phyloP scores from a whole-genome alignment of 352 stramenopile species.

The Phytophthora kernoviae region DNA sequence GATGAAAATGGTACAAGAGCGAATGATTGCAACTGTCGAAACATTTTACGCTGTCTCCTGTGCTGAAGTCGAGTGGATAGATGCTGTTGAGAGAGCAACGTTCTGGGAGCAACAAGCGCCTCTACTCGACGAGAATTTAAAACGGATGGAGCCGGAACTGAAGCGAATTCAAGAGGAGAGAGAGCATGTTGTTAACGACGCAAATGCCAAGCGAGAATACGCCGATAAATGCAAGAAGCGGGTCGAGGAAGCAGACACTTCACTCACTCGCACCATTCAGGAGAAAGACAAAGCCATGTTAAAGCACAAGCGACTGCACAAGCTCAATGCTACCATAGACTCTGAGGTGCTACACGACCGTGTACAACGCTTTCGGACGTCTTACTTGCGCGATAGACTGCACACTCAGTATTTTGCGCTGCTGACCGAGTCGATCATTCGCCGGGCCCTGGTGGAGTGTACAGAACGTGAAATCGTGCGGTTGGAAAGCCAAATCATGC shows the following conservation, averaged over 20 bases:
- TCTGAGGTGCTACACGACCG: constrained; percentile 71
- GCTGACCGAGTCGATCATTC: constrained; percentile 62
- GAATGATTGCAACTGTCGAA: constrained; percentile 69
- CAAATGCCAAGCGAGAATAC: constrained; percentile 47
- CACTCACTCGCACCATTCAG: constrained; percentile 39
- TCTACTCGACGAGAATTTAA: constrained; percentile 37
- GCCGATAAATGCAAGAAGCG: constrained; percentile 49
- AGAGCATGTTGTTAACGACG: constrained; percentile 61
- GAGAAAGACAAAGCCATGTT: constrained; percentile 40
- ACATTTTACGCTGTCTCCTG: constrained; percentile 42
- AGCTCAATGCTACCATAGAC: constrained; percentile 64
- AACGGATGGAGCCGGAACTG: constrained; percentile 45
- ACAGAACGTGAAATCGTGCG: constrained; percentile 50
- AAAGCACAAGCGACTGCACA: constrained; percentile 52
- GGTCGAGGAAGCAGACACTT: constrained; percentile 34
- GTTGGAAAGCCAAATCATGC: constrained; percentile 35
- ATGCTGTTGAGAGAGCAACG: constrained; percentile 40
- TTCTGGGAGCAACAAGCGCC: constrained; percentile 40
- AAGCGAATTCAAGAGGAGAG: constrained; percentile 50
- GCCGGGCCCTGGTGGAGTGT: constrained; percentile 45
- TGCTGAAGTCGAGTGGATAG: constrained; percentile 57
- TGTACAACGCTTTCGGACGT: constrained; percentile 64
- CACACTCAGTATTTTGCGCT: constrained; percentile 62
- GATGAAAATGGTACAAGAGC: constrained; percentile 62
- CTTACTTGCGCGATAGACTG: constrained; percentile 62